Conservation (phyloP, 176 grass and related monocot species). For the Ensete ventricosum region DNA sequence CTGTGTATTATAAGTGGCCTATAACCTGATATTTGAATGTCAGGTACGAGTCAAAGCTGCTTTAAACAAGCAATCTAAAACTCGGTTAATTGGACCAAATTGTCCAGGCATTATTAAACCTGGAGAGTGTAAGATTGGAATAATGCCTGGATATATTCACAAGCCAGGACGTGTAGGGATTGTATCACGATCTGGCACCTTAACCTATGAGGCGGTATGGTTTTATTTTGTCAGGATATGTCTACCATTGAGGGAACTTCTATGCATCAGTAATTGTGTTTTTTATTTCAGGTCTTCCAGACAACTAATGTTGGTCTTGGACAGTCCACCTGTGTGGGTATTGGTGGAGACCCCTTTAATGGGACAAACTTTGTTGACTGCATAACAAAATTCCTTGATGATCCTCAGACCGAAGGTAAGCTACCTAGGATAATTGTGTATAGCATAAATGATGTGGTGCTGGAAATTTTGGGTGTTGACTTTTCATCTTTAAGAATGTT, state of each 20-base stretch:
- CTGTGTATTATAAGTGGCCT: background rate
- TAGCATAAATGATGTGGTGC: background rate
- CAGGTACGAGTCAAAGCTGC: conserved; percentile 93
- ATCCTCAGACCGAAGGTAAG: conserved; percentile 99
- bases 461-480: background rate
- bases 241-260: conserved; percentile 14
- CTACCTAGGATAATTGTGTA: background rate
- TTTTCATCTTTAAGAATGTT: background rate
- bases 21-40: background rate
- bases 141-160: conserved; percentile 99
- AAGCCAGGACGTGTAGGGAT: conserved; percentile 83
- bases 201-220: conserved; percentile 97
- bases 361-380: conserved; percentile 99
- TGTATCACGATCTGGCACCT: conserved; percentile 98
- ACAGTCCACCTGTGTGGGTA: conserved; percentile 94
- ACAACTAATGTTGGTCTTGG: conserved; percentile 91
- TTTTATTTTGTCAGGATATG: conserved; percentile 3
- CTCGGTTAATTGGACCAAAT: conserved; percentile 89
- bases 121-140: conserved; percentile 99
- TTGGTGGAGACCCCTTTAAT: conserved; percentile 96
- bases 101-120: conserved; percentile 98
- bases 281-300: conserved; percentile 77
- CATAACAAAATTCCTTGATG: conserved; percentile 77
- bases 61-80: conserved; percentile 88
- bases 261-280: conserved; percentile 12